A percentile compares a stretch with the other conserved stretches of the same genome.
Evolutionary conservation across 2,329 filamentous ascomycete genomes (phyloP).

Genomic region (Coniochaeta pulveracea): DNA sequence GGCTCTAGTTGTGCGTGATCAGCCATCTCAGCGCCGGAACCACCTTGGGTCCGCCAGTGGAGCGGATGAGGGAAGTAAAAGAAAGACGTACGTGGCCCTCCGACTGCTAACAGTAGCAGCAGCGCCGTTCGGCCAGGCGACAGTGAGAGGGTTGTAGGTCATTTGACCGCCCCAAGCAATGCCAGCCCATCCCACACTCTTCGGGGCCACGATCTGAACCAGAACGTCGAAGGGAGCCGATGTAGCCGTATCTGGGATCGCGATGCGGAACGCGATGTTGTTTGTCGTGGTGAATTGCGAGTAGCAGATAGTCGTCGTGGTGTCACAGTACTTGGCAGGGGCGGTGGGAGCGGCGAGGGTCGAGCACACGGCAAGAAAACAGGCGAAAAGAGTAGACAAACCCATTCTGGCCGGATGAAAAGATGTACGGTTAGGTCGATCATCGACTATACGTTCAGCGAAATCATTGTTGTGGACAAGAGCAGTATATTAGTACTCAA

Average conservation of each 20-base stretch:
- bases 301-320: slow-evolving; percentile 16
- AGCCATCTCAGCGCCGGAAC: not conserved
- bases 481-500: too few relatives aligned
- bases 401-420: too few relatives aligned
- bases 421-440: too few relatives aligned
- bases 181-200: slow-evolving; percentile 26
- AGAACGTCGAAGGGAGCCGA: slow-evolving; percentile 22
- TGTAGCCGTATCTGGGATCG: slow-evolving; percentile 19
- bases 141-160: slow-evolving; percentile 27
- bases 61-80: not conserved
- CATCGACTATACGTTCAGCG: too few relatives aligned
- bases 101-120: slow-evolving; percentile 24
- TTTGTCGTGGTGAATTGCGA: slow-evolving; percentile 16
- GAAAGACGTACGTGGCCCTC: slow-evolving; percentile 22
- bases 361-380: slow-evolving; percentile 7
- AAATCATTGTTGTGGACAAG: too few relatives aligned
- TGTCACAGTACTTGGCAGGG: slow-evolving; percentile 17
- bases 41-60: not conserved
- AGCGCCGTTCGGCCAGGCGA: slow-evolving; percentile 25
- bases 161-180: slow-evolving; percentile 28
- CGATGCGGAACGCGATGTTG: slow-evolving; percentile 15
- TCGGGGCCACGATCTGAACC: slow-evolving; percentile 25
- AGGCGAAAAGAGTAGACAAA: too few relatives aligned
- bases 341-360: slow-evolving; percentile 6
- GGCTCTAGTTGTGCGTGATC: slow-evolving; percentile 6